Evolutionary conservation across 78 protist genomes (phyloP).

Genomic region (Polysphondylium violaceum): DNA sequence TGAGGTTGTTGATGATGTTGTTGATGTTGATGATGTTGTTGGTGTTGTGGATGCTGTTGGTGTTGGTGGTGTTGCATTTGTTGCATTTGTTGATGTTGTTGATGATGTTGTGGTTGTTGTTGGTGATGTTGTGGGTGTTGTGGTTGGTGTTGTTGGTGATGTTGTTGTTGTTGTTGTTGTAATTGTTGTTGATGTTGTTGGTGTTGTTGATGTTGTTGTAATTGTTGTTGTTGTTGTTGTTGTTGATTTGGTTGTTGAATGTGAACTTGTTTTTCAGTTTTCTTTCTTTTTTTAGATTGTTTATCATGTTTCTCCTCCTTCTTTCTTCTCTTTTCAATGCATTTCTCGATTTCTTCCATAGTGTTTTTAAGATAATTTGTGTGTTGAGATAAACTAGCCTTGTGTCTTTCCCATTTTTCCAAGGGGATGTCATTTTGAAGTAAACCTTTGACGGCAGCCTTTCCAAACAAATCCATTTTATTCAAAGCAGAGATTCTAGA

Average conservation of each 20-base stretch:
- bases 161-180: no score
- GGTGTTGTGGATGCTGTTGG: no score
- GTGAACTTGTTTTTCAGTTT: background rate
- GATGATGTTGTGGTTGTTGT: no score
- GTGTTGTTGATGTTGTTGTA: no score
- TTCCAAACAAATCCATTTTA: constrained; percentile 72
- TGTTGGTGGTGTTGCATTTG: no score
- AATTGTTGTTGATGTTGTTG: no score
- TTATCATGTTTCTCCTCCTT: constrained; percentile 51
- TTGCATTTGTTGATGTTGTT: no score
- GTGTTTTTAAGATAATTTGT: constrained; percentile 23
- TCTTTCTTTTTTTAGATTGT: constrained; percentile 49
- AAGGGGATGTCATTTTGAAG: constrained; percentile 63
- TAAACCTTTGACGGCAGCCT: constrained; percentile 61
- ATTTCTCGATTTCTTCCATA: constrained; percentile 66
- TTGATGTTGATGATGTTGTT: no score
- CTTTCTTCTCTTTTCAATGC: constrained; percentile 64
- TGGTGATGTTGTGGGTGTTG: no score
- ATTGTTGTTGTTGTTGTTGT: no score
- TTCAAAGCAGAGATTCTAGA: constrained; percentile 46
- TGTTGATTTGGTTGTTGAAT: background rate
- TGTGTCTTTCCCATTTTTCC: constrained; percentile 74
- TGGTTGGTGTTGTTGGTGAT: no score
- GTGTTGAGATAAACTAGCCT: constrained; percentile 24
- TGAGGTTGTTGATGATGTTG: no score